Conservation (phyloP, 139 green algal species). For the Picochlorum sp. region DNA sequence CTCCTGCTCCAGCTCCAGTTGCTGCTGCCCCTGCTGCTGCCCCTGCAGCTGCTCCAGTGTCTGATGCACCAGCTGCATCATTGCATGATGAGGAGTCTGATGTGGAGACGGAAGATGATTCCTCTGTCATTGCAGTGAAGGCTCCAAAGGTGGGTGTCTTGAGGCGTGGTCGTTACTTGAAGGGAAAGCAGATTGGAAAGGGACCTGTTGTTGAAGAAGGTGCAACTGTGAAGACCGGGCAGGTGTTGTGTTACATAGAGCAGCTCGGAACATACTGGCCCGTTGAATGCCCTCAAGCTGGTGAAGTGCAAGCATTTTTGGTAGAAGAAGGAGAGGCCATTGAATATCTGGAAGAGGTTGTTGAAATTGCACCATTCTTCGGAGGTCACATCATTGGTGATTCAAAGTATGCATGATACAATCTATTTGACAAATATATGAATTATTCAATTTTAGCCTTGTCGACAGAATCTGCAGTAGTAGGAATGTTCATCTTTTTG, state of each 20-base stretch:
- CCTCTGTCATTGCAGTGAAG: slow-evolving; percentile 53
- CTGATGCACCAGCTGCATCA: slow-evolving; percentile 1
- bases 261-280: slow-evolving; percentile 87
- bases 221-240: slow-evolving; percentile 76
- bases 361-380: slow-evolving; percentile 70
- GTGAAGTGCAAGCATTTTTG: slow-evolving; percentile 68
- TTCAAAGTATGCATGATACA: slow-evolving; percentile 49
- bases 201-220: slow-evolving; percentile 56
- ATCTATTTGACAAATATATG: background rate
- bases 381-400: slow-evolving; percentile 86
- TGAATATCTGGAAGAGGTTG: slow-evolving; percentile 66
- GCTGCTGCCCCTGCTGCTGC: slow-evolving; percentile 6
- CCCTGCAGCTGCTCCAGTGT: background rate
- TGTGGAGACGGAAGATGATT: slow-evolving; percentile 32
- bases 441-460: slow-evolving; percentile 1
- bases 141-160: slow-evolving; percentile 70
- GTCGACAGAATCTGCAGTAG: background rate
- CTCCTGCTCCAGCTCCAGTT: slow-evolving; percentile 1
- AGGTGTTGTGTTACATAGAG: slow-evolving; percentile 79
- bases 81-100: slow-evolving; percentile 6
- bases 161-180: slow-evolving; percentile 66
- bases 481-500: slow-evolving; percentile 1
- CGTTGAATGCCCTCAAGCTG: slow-evolving; percentile 73
- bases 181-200: slow-evolving; percentile 81
- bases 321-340: slow-evolving; percentile 72